Conservation (phyloP, 2,329 filamentous ascomycete species). For the Sarocladiaceae sp. region DNA sequence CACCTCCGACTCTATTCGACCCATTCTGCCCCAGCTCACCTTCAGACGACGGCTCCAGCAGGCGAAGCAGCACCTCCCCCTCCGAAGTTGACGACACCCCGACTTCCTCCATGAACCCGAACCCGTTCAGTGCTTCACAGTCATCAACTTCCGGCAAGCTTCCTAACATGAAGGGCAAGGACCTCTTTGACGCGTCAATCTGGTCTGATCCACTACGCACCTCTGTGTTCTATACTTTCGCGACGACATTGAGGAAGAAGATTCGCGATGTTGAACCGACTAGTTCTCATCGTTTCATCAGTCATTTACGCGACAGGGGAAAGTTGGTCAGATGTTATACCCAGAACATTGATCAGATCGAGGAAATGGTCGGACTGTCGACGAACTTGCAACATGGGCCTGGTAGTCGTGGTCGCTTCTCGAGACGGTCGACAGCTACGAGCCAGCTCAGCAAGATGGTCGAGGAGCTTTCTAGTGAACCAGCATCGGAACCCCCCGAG, state of each 20-base stretch:
- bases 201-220: constrained; percentile 66
- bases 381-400: constrained; percentile 59
- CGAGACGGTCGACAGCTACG: constrained; percentile 39
- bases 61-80: constrained; percentile 24
- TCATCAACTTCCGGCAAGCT: constrained; percentile 32
- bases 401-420: constrained; percentile 58
- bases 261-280: constrained; percentile 61
- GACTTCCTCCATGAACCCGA: constrained; percentile 25
- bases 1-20: constrained; percentile 49
- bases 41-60: constrained; percentile 30
- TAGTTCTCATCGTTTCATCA: constrained; percentile 64
- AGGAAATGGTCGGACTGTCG: constrained; percentile 64
- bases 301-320: constrained; percentile 60
- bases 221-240: constrained; percentile 69
- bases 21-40: constrained; percentile 36
- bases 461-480: constrained; percentile 20
- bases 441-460: constrained; percentile 33
- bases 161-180: constrained; percentile 64
- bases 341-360: constrained; percentile 71
- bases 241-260: constrained; percentile 62
- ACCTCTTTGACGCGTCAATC: constrained; percentile 67
- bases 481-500: constrained; percentile 2
- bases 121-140: constrained; percentile 35
- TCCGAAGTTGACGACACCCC: constrained; percentile 4
- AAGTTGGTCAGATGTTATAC: constrained; percentile 70